These are phyloP conservation scores for Fraxinus albicans DNA, from an alignment of 305 asterid genomes.

Conservation along the genomic window DNA sequence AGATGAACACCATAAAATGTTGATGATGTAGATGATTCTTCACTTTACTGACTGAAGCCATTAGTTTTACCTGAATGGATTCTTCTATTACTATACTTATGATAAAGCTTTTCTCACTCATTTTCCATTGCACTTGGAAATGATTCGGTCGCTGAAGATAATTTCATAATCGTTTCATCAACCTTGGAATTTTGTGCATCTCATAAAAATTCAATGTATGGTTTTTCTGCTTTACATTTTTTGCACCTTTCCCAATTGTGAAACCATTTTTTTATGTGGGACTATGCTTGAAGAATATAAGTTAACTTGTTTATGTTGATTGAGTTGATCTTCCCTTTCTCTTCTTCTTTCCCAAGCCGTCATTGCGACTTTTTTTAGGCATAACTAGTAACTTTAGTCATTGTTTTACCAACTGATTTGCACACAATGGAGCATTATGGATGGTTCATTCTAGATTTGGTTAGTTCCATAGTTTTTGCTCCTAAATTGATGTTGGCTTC, in stretches of 20 bases:
- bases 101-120: slow-evolving; percentile 7
- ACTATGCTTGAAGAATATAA: not conserved
- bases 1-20: slow-evolving; percentile 2
- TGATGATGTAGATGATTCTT: not conserved
- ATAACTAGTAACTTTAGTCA: not conserved
- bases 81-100: slow-evolving; percentile 6
- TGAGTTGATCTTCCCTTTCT: not conserved
- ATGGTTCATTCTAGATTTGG: slow-evolving; percentile 64
- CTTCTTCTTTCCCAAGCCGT: not conserved
- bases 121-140: not conserved
- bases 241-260: not conserved
- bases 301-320: slow-evolving; percentile 1
- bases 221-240: not conserved
- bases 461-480: slow-evolving; percentile 67
- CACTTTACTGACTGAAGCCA: slow-evolving; percentile 3
- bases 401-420: slow-evolving; percentile 4
- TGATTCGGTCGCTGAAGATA: slow-evolving; percentile 22
- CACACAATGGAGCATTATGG: slow-evolving; percentile 54
- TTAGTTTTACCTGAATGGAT: slow-evolving; percentile 3
- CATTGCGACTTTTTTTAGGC: slow-evolving; percentile 1
- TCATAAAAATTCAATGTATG: slow-evolving; percentile 3
- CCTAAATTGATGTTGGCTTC: slow-evolving; percentile 84
- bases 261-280: not conserved
- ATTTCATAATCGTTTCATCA: slow-evolving; percentile 1
- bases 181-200: not conserved